Conservation (phyloP, 1,284 basidiomycete genomes). For the Papiliotrema fonsecae region DNA sequence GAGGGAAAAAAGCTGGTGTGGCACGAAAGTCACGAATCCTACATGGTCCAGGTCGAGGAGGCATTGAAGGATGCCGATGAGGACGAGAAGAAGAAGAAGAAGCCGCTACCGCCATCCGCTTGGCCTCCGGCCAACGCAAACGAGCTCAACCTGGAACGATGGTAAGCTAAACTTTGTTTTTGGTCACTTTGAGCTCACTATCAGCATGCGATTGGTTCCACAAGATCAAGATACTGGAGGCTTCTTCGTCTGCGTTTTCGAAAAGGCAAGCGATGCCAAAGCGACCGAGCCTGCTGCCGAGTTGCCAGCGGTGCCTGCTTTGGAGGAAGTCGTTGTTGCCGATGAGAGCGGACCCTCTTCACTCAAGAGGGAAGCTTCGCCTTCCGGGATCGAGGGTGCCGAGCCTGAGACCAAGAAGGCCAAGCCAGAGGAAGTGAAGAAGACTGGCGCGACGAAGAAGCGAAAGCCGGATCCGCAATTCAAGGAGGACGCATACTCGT, state of each 20-base stretch:
- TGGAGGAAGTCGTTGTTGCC: constrained; percentile 15
- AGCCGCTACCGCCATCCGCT: constrained; percentile 60
- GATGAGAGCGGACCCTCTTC: constrained; percentile 18
- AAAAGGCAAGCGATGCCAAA: constrained; percentile 48
- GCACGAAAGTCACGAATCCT: constrained; percentile 36
- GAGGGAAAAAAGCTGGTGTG: constrained; percentile 19
- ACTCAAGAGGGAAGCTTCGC: constrained; percentile 25
- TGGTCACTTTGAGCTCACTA: not conserved
- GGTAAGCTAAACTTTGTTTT: constrained; percentile 52
- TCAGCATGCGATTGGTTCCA: constrained; percentile 81
- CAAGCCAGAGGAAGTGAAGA: constrained; percentile 10
- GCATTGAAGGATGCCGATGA: not conserved
- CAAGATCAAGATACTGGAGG: constrained; percentile 96
- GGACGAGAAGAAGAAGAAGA: constrained; percentile 45
- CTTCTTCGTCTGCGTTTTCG: constrained; percentile 90
- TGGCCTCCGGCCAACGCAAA: constrained; percentile 72
- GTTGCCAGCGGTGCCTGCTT: constrained; percentile 4
- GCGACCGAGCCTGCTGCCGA: constrained; percentile 6
- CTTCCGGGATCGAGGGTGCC: constrained; percentile 14
- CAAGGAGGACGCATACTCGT: constrained; percentile 88
- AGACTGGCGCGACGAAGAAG: constrained; percentile 24
- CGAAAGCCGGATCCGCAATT: constrained; percentile 55
- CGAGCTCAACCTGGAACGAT: constrained; percentile 61
- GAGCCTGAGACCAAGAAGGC: constrained; percentile 10
- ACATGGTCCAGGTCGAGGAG: constrained; percentile 22